Conservation (phyloP, 345 rosid genomes). For the Gynandropsis gynandra region DNA sequence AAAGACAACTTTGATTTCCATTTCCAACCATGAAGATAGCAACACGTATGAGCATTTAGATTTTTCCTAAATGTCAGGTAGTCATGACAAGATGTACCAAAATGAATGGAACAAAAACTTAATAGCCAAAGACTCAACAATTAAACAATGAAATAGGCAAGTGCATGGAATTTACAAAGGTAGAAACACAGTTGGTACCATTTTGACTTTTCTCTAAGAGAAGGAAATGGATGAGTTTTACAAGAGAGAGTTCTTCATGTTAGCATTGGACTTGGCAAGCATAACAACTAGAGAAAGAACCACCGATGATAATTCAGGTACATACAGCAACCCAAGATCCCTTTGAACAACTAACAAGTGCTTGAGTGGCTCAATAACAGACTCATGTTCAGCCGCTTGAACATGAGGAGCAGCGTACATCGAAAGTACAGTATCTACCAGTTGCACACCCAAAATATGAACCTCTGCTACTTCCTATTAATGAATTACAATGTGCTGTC, state of each 20-base stretch:
- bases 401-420: constrained; percentile 33
- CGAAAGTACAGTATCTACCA: constrained; percentile 48
- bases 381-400: constrained; percentile 34
- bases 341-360: constrained; percentile 54
- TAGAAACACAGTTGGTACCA: constrained; percentile 39
- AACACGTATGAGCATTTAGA: constrained; percentile 5
- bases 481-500: constrained; percentile 1
- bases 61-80: background rate
- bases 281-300: constrained; percentile 45
- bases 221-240: constrained; percentile 57
- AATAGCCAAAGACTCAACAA: background rate
- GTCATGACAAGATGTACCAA: constrained; percentile 12
- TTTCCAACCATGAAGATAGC: no score
- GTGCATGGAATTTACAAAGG: constrained; percentile 13
- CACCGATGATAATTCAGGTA: constrained; percentile 42
- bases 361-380: constrained; percentile 47
- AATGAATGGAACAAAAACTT: constrained; percentile 12
- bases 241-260: constrained; percentile 65
- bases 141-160: constrained; percentile 11
- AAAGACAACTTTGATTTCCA: no score
- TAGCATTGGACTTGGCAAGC: constrained; percentile 60
- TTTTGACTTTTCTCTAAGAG: constrained; percentile 62
- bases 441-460: constrained; percentile 52
- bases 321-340: constrained; percentile 52
- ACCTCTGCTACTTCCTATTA: constrained; percentile 44